These are phyloP conservation scores for Digitaria exilis DNA, from an alignment of 202 grass and related monocot species.

Conservation along the genomic window DNA sequence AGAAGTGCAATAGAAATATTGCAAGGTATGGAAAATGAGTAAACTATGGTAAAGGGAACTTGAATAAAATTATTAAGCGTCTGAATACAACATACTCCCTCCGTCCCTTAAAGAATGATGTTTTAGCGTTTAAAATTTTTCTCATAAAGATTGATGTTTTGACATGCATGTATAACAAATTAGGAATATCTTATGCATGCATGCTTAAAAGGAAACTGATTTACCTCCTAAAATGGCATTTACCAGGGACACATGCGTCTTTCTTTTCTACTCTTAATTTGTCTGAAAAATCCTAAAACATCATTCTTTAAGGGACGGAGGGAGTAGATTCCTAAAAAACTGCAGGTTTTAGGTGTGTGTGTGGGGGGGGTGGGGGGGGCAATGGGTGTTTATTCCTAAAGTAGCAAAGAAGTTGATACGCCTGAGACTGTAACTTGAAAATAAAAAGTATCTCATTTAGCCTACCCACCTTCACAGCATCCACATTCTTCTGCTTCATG, in stretches of 20 bases:
- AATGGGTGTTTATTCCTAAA: background rate
- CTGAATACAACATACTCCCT: conserved; percentile 15
- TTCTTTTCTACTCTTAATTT: too few relatives aligned
- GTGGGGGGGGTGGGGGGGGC: too few relatives aligned
- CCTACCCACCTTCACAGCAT: conserved; percentile 87
- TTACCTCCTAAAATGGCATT: too few relatives aligned
- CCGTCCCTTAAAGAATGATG: too few relatives aligned
- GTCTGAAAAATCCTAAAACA: too few relatives aligned
- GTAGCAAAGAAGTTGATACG: background rate
- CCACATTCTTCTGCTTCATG: conserved; percentile 99
- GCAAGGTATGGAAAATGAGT: conserved; percentile 6
- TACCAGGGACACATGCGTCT: too few relatives aligned
- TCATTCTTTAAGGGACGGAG: too few relatives aligned
- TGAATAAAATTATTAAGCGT: background rate
- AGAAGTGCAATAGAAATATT: conserved; percentile 3
- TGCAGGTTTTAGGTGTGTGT: background rate
- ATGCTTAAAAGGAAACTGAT: too few relatives aligned
- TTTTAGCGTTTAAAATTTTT: too few relatives aligned
- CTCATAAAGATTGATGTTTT: too few relatives aligned
- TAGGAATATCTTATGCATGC: too few relatives aligned
- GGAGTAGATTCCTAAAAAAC: background rate
- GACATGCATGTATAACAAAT: too few relatives aligned
- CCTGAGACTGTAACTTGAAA: background rate
- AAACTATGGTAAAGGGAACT: background rate
- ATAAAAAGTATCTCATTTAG: background rate